A percentile compares a stretch with the other conserved stretches of the same genome.
Conservation (phyloP, 768 basidiomycete species). For the Lactifluus subvellereus region DNA sequence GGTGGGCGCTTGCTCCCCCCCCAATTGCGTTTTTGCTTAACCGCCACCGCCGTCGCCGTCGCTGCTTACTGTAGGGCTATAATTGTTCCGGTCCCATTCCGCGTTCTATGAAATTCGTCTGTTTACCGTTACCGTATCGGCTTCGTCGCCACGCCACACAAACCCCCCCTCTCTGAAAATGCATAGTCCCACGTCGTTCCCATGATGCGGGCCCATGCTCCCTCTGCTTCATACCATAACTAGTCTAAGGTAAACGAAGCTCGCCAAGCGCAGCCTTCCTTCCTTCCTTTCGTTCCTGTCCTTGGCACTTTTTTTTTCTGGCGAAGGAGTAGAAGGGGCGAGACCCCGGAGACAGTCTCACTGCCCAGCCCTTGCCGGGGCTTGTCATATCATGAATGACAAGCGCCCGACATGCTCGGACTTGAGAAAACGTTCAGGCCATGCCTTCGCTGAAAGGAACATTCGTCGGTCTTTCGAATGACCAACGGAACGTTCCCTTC, state of each 20-base stretch:
- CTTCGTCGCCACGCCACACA: no score
- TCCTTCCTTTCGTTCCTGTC: not conserved
- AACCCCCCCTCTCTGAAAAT: no score
- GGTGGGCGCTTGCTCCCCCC: not conserved
- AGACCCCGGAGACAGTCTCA: slow-evolving; percentile 8
- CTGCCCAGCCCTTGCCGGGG: no score
- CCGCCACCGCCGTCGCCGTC: not conserved
- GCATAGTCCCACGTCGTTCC: not conserved
- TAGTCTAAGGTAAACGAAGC: not conserved
- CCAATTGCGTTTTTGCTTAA: not conserved
- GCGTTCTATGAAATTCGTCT: not conserved
- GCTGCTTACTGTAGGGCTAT: not conserved
- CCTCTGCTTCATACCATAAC: not conserved
- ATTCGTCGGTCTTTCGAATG: slow-evolving; percentile 12
- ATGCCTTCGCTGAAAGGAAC: slow-evolving; percentile 11
- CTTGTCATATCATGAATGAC: not conserved
- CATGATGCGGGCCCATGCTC: not conserved
- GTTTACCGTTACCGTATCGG: not conserved
- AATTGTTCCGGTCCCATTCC: slow-evolving; percentile 19
- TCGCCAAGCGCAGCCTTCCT: not conserved
- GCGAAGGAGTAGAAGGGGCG: not conserved
- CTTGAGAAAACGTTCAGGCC: slow-evolving; percentile 4
- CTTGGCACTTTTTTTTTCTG: not conserved
- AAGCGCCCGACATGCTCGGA: slow-evolving; percentile 18
- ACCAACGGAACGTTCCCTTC: slow-evolving; percentile 18